phyloP scores from a whole-genome alignment of 2,329 filamentous ascomycete genomes.

The Cordyceps tenuipes region DNA sequence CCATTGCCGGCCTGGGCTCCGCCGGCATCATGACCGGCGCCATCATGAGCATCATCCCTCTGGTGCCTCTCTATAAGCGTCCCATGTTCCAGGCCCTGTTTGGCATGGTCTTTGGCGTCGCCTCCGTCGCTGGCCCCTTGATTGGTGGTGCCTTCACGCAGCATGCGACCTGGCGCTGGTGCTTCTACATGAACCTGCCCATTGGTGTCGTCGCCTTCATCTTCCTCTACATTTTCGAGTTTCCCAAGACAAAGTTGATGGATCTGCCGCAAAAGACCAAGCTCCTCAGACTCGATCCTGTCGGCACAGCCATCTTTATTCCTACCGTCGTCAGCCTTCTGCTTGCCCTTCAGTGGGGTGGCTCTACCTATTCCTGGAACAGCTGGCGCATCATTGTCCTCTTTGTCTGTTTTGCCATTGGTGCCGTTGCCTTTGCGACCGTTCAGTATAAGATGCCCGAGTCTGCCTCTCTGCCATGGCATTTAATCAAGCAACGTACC shows the following conservation, averaged over 20 bases:
- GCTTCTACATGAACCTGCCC: constrained; percentile 11
- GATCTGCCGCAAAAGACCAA: constrained; percentile 30
- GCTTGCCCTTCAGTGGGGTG: constrained; percentile 57
- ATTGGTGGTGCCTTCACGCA: constrained; percentile 19
- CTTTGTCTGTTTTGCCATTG: constrained; percentile 41
- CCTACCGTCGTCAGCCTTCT: constrained; percentile 52
- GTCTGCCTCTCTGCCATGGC: constrained; percentile 47
- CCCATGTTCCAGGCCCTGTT: constrained; percentile 46
- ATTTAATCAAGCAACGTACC: constrained; percentile 47
- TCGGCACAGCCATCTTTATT: constrained; percentile 52
- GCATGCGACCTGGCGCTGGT: constrained; percentile 8
- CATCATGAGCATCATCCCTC: constrained; percentile 47
- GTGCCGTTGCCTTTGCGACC: constrained; percentile 37
- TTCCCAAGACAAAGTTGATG: constrained; percentile 25
- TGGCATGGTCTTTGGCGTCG: constrained; percentile 33
- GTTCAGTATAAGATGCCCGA: constrained; percentile 47
- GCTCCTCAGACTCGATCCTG: constrained; percentile 45
- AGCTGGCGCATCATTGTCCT: constrained; percentile 45
- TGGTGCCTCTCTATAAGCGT: constrained; percentile 52
- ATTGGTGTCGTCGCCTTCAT: constrained; percentile 37
- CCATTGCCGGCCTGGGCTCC: constrained; percentile 47
- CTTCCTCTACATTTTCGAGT: constrained; percentile 40
- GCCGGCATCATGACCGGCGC: constrained; percentile 51
- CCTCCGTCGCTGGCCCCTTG: constrained; percentile 19
- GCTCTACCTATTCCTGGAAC: constrained; percentile 43